phyloP scores from a whole-genome alignment of 441 rosid genomes.

The Populus hybrid region DNA sequence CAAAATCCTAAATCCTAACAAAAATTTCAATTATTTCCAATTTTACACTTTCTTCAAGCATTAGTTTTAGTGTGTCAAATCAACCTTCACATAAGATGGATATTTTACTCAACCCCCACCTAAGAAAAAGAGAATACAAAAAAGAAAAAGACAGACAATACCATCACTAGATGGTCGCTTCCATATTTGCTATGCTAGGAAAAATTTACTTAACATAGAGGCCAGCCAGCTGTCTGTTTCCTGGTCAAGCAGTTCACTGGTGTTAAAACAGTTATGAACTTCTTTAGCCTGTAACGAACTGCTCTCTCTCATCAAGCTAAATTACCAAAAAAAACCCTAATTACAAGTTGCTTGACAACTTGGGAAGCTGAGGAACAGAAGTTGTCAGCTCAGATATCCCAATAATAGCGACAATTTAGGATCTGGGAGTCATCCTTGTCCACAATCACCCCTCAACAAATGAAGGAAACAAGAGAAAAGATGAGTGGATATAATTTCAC shows the following conservation, averaged over 20 bases:
- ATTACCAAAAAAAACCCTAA: no score
- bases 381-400: background rate
- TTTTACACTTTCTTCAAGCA: background rate
- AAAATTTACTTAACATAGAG: background rate
- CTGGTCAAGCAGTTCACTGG: background rate
- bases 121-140: background rate
- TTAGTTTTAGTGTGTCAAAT: background rate
- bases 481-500: background rate
- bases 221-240: background rate
- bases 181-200: background rate
- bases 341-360: background rate
- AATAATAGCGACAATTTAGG: background rate
- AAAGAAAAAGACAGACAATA: background rate
- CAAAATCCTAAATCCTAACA: background rate
- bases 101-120: background rate
- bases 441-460: background rate
- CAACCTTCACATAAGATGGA: background rate
- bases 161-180: background rate
- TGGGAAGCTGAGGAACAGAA: background rate
- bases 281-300: background rate
- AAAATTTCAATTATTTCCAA: background rate
- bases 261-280: background rate
- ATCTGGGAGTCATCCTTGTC: background rate
- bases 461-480: background rate
- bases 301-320: background rate